Percentiles rank a stretch among this genome's conserved stretches.
Conservation (phyloP, 352 stramenopile genomes). For the Pythium angustatum region DNA sequence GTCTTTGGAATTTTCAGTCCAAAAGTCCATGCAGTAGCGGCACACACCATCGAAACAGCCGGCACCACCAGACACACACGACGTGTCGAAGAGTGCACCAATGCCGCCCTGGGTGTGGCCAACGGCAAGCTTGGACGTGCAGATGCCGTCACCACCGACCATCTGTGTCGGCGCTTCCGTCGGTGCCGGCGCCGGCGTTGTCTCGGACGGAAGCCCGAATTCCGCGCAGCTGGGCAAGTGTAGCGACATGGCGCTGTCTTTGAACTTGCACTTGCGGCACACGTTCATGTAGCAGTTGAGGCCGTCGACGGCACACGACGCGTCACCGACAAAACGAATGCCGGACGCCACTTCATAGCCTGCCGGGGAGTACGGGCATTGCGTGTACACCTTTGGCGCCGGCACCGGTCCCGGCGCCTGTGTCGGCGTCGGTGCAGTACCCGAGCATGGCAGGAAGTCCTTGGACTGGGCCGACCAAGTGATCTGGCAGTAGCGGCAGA, state of each 20-base stretch:
- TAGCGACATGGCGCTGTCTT: too few species aligned
- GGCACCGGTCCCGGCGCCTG: not conserved
- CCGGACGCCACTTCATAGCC: too few species aligned
- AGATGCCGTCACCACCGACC: not conserved
- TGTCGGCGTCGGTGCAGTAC: not conserved
- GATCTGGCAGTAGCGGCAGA: slow-evolving; percentile 45
- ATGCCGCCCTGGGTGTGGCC: slow-evolving; percentile 37
- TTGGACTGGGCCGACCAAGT: slow-evolving; percentile 35
- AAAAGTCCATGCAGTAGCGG: too few species aligned
- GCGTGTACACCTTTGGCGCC: too few species aligned
- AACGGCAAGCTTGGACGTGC: slow-evolving; percentile 29
- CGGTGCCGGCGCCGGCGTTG: not conserved
- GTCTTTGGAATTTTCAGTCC: too few species aligned
- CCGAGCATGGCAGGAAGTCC: slow-evolving; percentile 33
- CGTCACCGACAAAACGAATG: too few species aligned
- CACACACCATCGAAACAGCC: slow-evolving; percentile 11
- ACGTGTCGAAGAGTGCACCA: not conserved
- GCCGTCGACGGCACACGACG: too few species aligned
- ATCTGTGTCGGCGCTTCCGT: not conserved
- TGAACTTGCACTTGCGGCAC: too few species aligned
- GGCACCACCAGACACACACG: slow-evolving; percentile 9
- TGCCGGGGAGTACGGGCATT: too few species aligned
- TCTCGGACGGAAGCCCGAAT: too few species aligned
- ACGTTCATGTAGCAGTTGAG: too few species aligned
- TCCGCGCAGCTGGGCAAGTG: too few species aligned